Evolutionary conservation across 305 asterid genomes (phyloP), one percentile per base, ranked within the genome.

Genomic region (Fraxinus angustifolia): DNA sequence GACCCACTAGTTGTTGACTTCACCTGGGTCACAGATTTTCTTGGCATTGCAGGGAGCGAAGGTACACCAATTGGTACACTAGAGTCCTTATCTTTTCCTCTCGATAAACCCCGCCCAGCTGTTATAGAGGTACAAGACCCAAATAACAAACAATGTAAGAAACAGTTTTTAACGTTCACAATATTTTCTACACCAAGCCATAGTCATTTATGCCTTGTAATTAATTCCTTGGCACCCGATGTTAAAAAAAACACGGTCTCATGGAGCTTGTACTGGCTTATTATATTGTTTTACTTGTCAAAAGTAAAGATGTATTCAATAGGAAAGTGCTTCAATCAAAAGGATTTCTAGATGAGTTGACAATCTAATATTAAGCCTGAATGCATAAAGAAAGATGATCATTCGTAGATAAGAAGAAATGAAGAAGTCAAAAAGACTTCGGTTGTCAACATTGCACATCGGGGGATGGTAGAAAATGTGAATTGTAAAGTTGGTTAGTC

Each of bases 1-100:
- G 99, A 94, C 38, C 97, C 97, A 81, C 99, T 96, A 35, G 97
- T 92, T 67, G 97, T 88, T 82, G 97, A 92, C 89, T 90, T 91
- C 86, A 93, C 93, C 84, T 85, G 97, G 76, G 85, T 85, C 42
- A 71, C 92, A 78, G 87, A 65, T 85, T 91, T 93, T 91, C 89
- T 91, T 40, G 86, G 82, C 35, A 85, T 67, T 42, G 89, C 84
- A 31, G 95, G 96, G 68, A 90, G 85, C n/a, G 93, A 85, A 85
- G 95, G 92, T 75, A 89, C 80, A 87, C 92, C 94, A 78, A 84
- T 79, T 74, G 94, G 93, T 40, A 86, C 89, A 40, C 85, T 90
- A 85, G 86, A 85, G 71, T 90, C 92, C 90, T 87, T 94, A 60
- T 88, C 96, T 80, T 82, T 95, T 45, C 82, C 80, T 85, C 90